Evolutionary conservation across 2,329 filamentous ascomycete species (phyloP).

Genomic region (Endocalyx cinctus): DNA sequence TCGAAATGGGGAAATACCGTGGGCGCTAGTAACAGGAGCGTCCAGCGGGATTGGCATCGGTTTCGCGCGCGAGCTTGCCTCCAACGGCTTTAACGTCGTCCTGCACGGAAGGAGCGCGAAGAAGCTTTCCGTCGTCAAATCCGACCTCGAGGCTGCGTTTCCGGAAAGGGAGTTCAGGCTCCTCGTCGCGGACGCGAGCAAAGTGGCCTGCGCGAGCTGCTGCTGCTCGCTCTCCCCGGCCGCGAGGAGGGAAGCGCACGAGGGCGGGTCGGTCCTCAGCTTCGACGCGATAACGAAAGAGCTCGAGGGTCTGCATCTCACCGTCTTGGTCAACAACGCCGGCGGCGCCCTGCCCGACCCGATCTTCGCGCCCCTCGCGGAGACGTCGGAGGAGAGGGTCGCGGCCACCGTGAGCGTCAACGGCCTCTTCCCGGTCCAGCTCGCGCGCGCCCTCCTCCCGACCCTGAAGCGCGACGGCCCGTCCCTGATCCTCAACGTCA

Average conservation of each 20-base stretch:
- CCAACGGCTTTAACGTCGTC: constrained; percentile 50
- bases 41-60: constrained; percentile 51
- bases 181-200: constrained; percentile 38
- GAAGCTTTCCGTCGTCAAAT: constrained; percentile 41
- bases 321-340: constrained; percentile 48
- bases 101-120: constrained; percentile 49
- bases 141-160: constrained; percentile 33
- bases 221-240: too few relatives aligned
- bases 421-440: constrained; percentile 11
- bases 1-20: constrained; percentile 22
- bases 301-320: constrained; percentile 33
- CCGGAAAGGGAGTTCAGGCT: constrained; percentile 34
- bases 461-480: constrained; percentile 10
- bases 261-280: too few relatives aligned
- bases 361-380: constrained; percentile 27
- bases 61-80: constrained; percentile 46
- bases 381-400: constrained; percentile 29
- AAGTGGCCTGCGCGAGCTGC: constrained; percentile 9
- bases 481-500: constrained; percentile 17
- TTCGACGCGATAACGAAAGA: not conserved
- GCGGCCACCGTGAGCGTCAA: constrained; percentile 39
- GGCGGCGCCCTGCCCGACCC: constrained; percentile 33
- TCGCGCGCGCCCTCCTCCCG: constrained; percentile 15
- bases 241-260: too few relatives aligned
- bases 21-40: constrained; percentile 50